Conservation (phyloP, 1,139 yeast genomes). For the Spencermartinsiella ligniputridi region DNA sequence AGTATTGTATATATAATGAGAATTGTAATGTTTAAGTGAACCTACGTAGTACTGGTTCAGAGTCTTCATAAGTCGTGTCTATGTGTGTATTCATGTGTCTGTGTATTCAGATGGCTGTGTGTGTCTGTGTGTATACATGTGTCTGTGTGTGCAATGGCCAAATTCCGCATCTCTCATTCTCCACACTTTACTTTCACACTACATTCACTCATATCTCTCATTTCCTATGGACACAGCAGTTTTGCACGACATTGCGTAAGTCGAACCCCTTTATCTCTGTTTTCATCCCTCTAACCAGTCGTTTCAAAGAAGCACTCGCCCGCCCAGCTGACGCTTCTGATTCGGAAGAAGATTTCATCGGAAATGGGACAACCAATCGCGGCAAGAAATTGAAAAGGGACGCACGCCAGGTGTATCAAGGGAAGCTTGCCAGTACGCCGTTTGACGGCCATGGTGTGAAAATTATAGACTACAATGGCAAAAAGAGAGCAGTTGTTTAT, state of each 20-base stretch:
- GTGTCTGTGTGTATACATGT: too few relatives aligned
- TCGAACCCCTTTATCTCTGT: neutral
- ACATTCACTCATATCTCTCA: neutral
- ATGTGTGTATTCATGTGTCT: too few relatives aligned
- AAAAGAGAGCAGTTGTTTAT: conserved; percentile 34
- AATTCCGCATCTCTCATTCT: too few relatives aligned
- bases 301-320: conserved; percentile 18
- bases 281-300: conserved; percentile 7
- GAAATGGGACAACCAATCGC: conserved; percentile 42
- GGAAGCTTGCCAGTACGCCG: conserved; percentile 36
- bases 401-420: conserved; percentile 38
- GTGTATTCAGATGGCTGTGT: too few relatives aligned
- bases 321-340: conserved; percentile 23
- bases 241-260: conserved; percentile 10
- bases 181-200: neutral
- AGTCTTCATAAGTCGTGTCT: too few relatives aligned
- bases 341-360: conserved; percentile 22
- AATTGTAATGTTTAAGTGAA: too few relatives aligned
- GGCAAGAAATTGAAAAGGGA: conserved; percentile 56
- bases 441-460: conserved; percentile 29
- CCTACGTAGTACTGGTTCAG: too few relatives aligned
- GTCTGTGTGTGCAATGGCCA: too few relatives aligned
- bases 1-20: too few relatives aligned
- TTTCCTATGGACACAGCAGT: conserved; percentile 2
- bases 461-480: conserved; percentile 34